Evolutionary conservation across 345 rosid species (phyloP), one percentile per base, ranked within the genome.

Genomic region (Durio zibethinus): DNA sequence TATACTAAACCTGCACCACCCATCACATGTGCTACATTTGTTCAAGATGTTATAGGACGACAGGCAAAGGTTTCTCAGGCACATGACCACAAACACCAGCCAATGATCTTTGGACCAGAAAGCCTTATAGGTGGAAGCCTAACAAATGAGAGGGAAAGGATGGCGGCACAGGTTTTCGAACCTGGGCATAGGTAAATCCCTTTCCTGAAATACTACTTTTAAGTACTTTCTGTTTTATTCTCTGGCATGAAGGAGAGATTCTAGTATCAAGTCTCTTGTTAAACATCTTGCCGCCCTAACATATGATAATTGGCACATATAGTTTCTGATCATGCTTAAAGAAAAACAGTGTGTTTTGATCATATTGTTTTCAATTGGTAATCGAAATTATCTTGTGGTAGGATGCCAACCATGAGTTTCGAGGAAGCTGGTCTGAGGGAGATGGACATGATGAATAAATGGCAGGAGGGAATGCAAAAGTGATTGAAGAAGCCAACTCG

Each of bases 401-500:
- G 99, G 94, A 82, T 94, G 91, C 99, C 99, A n/a, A 97, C 99
- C 25, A 92, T 94, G 97, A 91, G 99, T 81, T 92, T 97, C 72
- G 99, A 97, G 84, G 99, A 92, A 84, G 98, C 99, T 70, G 98
- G 99, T 40, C 81, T 94, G 69, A 90, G 57, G 84, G 98, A 97
- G 88, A 92, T 92, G 99, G 85, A 87, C 56, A 97, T 92, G 20
- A 97, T 94, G 99, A 90, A 94, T 64, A 89, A 88, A 29, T 94
- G 94, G 91, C 95, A 96, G 87, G 98, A 94, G 81, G 85, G 79
- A 96, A 88, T 60, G 85, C 76, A 25, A 86, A 92, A 77, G 82
- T 90, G 82, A 85, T 92, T 86, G 99, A 91, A 86, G 98, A 96
- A 87, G 97, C 97, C 73, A 91, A 83, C 80, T 89, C 91, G 1